Conservation (phyloP, 345 rosid genomes). For the Salix viminalis region DNA sequence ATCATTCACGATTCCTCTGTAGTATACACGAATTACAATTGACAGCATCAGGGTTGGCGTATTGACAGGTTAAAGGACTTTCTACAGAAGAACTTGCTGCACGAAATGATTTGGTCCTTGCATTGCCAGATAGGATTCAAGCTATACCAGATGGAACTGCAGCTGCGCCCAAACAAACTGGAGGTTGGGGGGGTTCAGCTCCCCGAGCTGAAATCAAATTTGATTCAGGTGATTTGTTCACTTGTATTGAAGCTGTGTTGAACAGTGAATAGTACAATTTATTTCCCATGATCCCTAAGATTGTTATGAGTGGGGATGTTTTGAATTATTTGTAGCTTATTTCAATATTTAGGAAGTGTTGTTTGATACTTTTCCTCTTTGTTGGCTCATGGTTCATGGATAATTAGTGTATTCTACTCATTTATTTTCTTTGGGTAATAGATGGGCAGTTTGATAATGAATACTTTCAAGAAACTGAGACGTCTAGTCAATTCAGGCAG, state of each 20-base stretch:
- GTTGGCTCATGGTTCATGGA: not conserved
- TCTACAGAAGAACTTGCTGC: constrained; percentile 82
- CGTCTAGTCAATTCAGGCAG: constrained; percentile 76
- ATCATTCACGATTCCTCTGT: not conserved
- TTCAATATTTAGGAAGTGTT: not conserved
- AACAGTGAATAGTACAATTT: not conserved
- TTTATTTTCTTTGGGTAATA: constrained; percentile 14
- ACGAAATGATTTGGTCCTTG: constrained; percentile 86
- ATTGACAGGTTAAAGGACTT: constrained; percentile 80
- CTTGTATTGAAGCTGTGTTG: not conserved
- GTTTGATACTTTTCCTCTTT: not conserved
- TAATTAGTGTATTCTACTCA: not conserved
- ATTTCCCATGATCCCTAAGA: not conserved
- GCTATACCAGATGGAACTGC: constrained; percentile 91
- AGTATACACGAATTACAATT: not conserved
- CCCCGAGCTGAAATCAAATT: constrained; percentile 78
- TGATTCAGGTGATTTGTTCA: constrained; percentile 67
- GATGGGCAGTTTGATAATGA: constrained; percentile 81
- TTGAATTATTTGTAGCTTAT: not conserved
- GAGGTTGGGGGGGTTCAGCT: constrained; percentile 77
- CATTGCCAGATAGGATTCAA: constrained; percentile 87
- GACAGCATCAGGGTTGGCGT: not conserved
- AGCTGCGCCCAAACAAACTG: constrained; percentile 65
- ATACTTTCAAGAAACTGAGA: constrained; percentile 75
- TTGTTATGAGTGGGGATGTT: not conserved